Conservation (phyloP, 495 filamentous ascomycete species). For the Neurospora tetraspora region DNA sequence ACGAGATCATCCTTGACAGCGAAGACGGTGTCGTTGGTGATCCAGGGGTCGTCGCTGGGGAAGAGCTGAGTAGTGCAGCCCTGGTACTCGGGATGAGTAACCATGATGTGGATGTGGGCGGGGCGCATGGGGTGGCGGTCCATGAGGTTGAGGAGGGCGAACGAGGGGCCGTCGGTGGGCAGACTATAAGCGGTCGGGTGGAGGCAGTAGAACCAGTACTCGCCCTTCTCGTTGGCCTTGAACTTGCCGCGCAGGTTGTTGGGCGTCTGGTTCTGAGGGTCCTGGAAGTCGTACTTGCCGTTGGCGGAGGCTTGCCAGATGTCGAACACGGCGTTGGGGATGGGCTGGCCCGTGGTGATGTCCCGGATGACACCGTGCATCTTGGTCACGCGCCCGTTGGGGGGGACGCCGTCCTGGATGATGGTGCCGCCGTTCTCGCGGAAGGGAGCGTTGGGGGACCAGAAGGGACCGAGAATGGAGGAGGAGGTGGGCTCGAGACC, state of each 20-base stretch:
- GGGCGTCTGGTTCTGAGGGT: conserved; percentile 60
- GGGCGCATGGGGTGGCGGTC: conserved; percentile 78
- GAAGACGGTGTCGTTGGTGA: conserved; percentile 65
- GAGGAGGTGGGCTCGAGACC: conserved; percentile 66
- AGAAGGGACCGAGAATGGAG: conserved; percentile 81
- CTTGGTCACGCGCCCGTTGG: conserved; percentile 51
- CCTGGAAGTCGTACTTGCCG: conserved; percentile 86
- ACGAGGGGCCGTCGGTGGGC: conserved; percentile 64
- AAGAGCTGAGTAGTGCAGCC: conserved; percentile 72
- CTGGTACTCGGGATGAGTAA: conserved; percentile 44
- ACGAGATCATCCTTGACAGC: conserved; percentile 71
- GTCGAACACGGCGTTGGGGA: conserved; percentile 64
- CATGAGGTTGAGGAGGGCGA: conserved; percentile 56
- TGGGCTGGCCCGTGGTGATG: conserved; percentile 60
- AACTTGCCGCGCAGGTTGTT: conserved; percentile 84
- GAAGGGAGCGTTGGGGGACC: conserved; percentile 75
- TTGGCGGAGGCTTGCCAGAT: conserved; percentile 82
- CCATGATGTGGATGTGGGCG: conserved; percentile 78
- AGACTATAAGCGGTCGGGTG: conserved; percentile 73
- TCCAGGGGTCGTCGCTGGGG: conserved; percentile 57
- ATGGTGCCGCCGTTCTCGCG: conserved; percentile 58
- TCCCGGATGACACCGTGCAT: conserved; percentile 72
- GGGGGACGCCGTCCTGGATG: conserved; percentile 54
- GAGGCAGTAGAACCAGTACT: conserved; percentile 74
- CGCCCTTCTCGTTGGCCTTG: conserved; percentile 62